phyloP scores from a whole-genome alignment of 1,139 yeast species.

The Taphrina betulina region DNA sequence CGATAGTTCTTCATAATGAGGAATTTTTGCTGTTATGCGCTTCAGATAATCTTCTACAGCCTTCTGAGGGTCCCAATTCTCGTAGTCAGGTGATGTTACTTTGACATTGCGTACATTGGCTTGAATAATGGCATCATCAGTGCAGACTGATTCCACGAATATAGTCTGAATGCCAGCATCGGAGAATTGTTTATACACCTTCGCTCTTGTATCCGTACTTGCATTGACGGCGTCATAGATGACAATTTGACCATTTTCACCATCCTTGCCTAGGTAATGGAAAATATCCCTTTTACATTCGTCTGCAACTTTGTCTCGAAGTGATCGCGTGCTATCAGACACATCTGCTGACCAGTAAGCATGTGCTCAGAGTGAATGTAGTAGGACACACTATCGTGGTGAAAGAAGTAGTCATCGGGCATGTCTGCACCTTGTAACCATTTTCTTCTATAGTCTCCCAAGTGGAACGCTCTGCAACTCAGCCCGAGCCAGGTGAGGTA shows the following conservation, averaged over 20 bases:
- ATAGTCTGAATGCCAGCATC: slow-evolving; percentile 67
- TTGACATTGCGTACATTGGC: slow-evolving; percentile 81
- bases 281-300: slow-evolving; percentile 70
- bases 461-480: slow-evolving; percentile 83
- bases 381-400: slow-evolving; percentile 45
- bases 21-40: slow-evolving; percentile 50
- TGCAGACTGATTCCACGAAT: slow-evolving; percentile 84
- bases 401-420: slow-evolving; percentile 70
- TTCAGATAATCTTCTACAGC: slow-evolving; percentile 49
- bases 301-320: slow-evolving; percentile 61
- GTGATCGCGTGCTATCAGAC: slow-evolving; percentile 53
- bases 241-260: slow-evolving; percentile 76
- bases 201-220: slow-evolving; percentile 62
- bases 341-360: slow-evolving; percentile 11
- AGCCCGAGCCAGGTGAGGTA: slow-evolving; percentile 93
- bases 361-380: background rate
- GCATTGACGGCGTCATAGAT: slow-evolving; percentile 96
- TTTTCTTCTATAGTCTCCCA: slow-evolving; percentile 85
- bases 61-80: slow-evolving; percentile 60
- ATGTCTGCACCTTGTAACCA: slow-evolving; percentile 51
- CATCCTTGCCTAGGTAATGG: slow-evolving; percentile 57
- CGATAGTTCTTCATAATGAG: slow-evolving; percentile 50
- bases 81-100: slow-evolving; percentile 80
- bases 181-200: slow-evolving; percentile 56
- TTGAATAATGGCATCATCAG: slow-evolving; percentile 66